phyloP scores from a whole-genome alignment of 1,139 yeast genomes.

The Hyphopichia khmerensis region DNA sequence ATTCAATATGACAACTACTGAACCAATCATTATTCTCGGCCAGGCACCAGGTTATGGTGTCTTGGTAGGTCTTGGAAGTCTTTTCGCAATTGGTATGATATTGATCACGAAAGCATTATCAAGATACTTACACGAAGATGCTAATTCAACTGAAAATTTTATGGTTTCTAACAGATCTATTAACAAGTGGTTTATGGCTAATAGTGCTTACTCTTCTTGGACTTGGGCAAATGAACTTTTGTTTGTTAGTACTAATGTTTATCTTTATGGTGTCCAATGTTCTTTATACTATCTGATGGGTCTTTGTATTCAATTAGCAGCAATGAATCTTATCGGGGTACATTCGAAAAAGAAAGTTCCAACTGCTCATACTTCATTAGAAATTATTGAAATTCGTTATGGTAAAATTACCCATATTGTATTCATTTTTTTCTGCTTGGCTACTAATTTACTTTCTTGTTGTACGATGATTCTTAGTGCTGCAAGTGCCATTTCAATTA shows the following conservation, averaged over 20 bases:
- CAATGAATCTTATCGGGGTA: slow-evolving; percentile 27
- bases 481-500: slow-evolving; percentile 31
- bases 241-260: slow-evolving; percentile 26
- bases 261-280: slow-evolving; percentile 28
- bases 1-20: neutral
- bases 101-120: slow-evolving; percentile 22
- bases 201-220: slow-evolving; percentile 29
- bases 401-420: slow-evolving; percentile 28
- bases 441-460: slow-evolving; percentile 31
- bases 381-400: slow-evolving; percentile 30
- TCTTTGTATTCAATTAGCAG: slow-evolving; percentile 26
- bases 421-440: slow-evolving; percentile 30
- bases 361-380: slow-evolving; percentile 28
- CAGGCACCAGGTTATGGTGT: slow-evolving; percentile 30
- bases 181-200: slow-evolving; percentile 24
- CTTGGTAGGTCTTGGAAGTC: slow-evolving; percentile 29
- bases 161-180: slow-evolving; percentile 29
- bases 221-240: slow-evolving; percentile 32
- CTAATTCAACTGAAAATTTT: slow-evolving; percentile 29
- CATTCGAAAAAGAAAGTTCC: slow-evolving; percentile 32
- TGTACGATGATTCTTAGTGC: slow-evolving; percentile 39
- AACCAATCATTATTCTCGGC: slow-evolving; percentile 10
- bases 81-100: slow-evolving; percentile 30
- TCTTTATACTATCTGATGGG: slow-evolving; percentile 29
- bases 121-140: slow-evolving; percentile 25